phyloP scores from a whole-genome alignment of 2,329 filamentous ascomycete species.

The Fusarium sambucinum region DNA sequence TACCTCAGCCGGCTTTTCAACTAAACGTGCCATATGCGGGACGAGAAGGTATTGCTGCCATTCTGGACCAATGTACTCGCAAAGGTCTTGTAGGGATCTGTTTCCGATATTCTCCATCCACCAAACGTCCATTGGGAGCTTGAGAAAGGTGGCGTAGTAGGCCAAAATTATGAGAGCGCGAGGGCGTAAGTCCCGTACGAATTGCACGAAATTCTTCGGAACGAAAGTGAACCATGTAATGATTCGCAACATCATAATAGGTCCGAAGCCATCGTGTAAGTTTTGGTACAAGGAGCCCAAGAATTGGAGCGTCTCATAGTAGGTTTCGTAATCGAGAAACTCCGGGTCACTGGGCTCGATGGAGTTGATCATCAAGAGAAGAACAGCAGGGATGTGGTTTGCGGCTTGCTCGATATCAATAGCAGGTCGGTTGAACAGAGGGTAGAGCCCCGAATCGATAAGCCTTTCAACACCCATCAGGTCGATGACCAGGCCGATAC shows the following conservation, averaged over 20 bases:
- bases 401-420: conserved; percentile 60
- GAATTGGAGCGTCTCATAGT: conserved; percentile 62
- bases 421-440: conserved; percentile 63
- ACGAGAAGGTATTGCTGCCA: conserved; percentile 59
- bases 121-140: conserved; percentile 59
- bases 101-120: conserved; percentile 63
- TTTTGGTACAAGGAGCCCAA: conserved; percentile 66
- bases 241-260: conserved; percentile 62
- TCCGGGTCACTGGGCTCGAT: conserved; percentile 60
- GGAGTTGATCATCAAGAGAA: conserved; percentile 63
- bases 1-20: conserved; percentile 53
- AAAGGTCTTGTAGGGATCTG: conserved; percentile 61
- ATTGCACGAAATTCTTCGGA: conserved; percentile 58
- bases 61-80: conserved; percentile 53
- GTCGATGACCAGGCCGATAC: conserved; percentile 63
- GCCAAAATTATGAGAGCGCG: conserved; percentile 65
- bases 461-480: conserved; percentile 46
- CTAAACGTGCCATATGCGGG: conserved; percentile 55
- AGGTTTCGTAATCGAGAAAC: conserved; percentile 53
- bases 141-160: conserved; percentile 65
- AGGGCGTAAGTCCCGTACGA: conserved; percentile 57
- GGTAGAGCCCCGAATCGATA: conserved; percentile 58
- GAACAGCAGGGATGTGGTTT: conserved; percentile 59
- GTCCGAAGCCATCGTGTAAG: conserved; percentile 59
- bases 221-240: conserved; percentile 67